Conservation (phyloP, 108 stramenopile species). For the Bacterosira constricta region DNA sequence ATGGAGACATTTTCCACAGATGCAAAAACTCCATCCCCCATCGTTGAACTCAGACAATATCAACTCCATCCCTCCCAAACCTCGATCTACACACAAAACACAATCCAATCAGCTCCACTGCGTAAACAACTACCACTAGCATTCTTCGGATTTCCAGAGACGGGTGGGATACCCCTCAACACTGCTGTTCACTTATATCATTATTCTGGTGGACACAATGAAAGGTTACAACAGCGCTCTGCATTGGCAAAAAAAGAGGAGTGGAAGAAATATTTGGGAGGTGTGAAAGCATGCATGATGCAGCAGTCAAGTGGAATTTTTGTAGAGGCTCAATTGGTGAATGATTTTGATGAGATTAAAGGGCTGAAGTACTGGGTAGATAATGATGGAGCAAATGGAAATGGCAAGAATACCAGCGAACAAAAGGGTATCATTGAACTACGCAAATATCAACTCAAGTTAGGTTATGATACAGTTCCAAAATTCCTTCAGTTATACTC, state of each 20-base stretch:
- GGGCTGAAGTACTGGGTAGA: constrained; percentile 32
- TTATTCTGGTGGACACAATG: constrained; percentile 55
- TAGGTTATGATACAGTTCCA: constrained; percentile 80
- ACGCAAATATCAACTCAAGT: constrained; percentile 64
- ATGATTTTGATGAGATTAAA: constrained; percentile 32
- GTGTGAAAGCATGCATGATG: constrained; percentile 39
- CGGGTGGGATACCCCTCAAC: constrained; percentile 55
- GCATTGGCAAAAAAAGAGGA: constrained; percentile 29
- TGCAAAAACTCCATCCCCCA: constrained; percentile 22
- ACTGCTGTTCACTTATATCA: constrained; percentile 66
- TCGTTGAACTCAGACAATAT: constrained; percentile 67
- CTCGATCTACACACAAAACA: constrained; percentile 33
- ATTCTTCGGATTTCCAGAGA: constrained; percentile 62
- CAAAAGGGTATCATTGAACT: constrained; percentile 58
- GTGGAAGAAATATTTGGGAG: constrained; percentile 46
- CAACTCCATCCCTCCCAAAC: constrained; percentile 39
- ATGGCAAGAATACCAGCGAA: not conserved
- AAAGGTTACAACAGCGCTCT: constrained; percentile 44
- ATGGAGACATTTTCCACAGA: not conserved
- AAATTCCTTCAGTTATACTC: constrained; percentile 59
- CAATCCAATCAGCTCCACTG: constrained; percentile 22
- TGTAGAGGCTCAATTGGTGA: constrained; percentile 58
- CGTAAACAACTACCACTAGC: constrained; percentile 51
- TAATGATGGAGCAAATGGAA: not conserved
- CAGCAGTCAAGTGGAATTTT: constrained; percentile 53